Percentiles rank a stretch among this genome's conserved stretches.
Conservation (phyloP, 1,284 basidiomycete genomes). For the Pseudozyma pruni region DNA sequence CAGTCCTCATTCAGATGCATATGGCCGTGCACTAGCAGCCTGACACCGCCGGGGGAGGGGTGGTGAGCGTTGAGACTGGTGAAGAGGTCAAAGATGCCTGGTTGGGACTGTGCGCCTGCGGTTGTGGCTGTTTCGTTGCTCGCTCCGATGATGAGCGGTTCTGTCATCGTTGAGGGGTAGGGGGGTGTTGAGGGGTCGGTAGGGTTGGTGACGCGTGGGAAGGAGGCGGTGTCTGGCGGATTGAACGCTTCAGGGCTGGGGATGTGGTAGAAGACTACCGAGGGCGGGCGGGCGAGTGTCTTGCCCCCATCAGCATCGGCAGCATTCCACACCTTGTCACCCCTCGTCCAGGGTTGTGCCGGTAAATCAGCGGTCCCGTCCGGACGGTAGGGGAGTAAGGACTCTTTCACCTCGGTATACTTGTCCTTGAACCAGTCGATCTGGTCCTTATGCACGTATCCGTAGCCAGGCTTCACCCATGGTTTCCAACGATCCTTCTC, state of each 20-base stretch:
- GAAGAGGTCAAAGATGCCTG: slow-evolving; percentile 60
- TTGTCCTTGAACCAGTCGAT: slow-evolving; percentile 54
- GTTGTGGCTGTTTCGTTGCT: slow-evolving; percentile 43
- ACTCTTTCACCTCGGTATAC: slow-evolving; percentile 19
- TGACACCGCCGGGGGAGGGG: slow-evolving; percentile 19
- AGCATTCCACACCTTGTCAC: slow-evolving; percentile 30
- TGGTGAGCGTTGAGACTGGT: slow-evolving; percentile 17
- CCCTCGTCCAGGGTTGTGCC: slow-evolving; percentile 13
- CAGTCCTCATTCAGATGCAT: slow-evolving; percentile 77
- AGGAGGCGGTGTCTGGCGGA: slow-evolving; percentile 5
- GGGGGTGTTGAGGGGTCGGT: slow-evolving; percentile 1
- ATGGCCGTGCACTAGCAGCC: slow-evolving; percentile 59
- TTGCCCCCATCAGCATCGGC: slow-evolving; percentile 18
- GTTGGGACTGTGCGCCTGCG: slow-evolving; percentile 50
- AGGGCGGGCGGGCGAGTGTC: slow-evolving; percentile 44
- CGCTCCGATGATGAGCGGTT: slow-evolving; percentile 33
- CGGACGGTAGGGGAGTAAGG: slow-evolving; percentile 46
- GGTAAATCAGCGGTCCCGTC: slow-evolving; percentile 48
- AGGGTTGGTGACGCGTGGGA: slow-evolving; percentile 1
- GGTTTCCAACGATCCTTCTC: slow-evolving; percentile 43
- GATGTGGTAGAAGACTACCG: slow-evolving; percentile 65
- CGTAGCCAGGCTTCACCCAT: slow-evolving; percentile 53
- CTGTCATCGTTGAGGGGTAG: neutral
- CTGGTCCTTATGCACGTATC: slow-evolving; percentile 58
- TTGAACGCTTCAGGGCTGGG: slow-evolving; percentile 64